These are phyloP conservation scores for Lentinula sp. DNA, from an alignment of 768 basidiomycete species.

Conservation along the genomic window DNA sequence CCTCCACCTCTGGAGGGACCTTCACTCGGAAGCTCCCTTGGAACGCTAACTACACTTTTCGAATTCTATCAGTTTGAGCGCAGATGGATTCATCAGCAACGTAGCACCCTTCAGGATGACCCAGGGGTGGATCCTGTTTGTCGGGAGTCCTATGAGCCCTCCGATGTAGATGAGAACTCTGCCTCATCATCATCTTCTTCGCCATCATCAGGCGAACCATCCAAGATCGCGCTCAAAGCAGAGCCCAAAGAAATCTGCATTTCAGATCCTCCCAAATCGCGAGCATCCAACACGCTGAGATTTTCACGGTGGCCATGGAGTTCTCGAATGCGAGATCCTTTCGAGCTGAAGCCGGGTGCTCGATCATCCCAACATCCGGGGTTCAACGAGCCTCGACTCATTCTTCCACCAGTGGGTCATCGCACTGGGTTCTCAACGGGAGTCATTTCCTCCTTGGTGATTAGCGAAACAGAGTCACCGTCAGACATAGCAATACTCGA, in stretches of 20 bases:
- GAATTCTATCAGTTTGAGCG: constrained; percentile 67
- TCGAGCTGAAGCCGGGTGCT: neutral
- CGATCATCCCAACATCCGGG: neutral
- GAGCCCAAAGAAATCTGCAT: neutral
- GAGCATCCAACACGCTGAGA: neutral
- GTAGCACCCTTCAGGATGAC: constrained; percentile 51
- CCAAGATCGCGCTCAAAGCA: neutral
- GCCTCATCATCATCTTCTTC: neutral
- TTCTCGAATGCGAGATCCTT: neutral
- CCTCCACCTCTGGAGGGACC: constrained; percentile 21
- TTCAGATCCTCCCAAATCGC: neutral
- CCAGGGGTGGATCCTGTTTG: constrained; percentile 16
- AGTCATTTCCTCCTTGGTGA: constrained; percentile 21
- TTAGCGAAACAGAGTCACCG: neutral
- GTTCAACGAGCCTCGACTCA: constrained; percentile 19
- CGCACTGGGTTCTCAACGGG: neutral
- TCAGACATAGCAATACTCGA: constrained; percentile 48
- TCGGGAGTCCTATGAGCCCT: neutral
- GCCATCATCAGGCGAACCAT: neutral
- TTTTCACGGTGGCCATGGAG: neutral
- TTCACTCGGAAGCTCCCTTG: constrained; percentile 41
- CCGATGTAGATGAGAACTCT: neutral
- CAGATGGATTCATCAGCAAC: constrained; percentile 65
- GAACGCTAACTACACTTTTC: constrained; percentile 58
- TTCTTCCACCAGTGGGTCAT: neutral